phyloP scores from a whole-genome alignment of 148 eudicot genomes.

The Rhododendron griersonianum region DNA sequence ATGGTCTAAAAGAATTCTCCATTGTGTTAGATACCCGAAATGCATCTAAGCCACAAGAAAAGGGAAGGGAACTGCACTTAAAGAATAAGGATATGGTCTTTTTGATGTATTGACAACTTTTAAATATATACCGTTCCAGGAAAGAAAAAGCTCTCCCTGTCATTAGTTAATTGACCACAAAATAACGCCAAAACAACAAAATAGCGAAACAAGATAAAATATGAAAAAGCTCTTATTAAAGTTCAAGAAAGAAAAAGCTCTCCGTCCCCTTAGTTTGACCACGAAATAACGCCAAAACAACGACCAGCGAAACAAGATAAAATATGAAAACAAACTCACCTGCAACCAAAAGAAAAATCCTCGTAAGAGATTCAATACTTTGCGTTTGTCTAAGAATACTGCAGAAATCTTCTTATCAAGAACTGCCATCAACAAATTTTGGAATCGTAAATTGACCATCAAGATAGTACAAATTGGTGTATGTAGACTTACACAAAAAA shows the following conservation, averaged over 20 bases:
- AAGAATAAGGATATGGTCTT: background rate
- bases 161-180: background rate
- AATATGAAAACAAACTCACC: conserved; percentile 23
- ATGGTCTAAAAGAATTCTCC: background rate
- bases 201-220: background rate
- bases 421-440: conserved; percentile 14
- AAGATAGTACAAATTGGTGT: background rate
- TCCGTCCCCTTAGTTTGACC: background rate
- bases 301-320: background rate
- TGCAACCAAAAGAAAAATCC: conserved; percentile 39
- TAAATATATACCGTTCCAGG: background rate
- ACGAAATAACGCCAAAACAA: background rate
- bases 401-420: conserved; percentile 22
- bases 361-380: conserved; percentile 40
- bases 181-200: background rate
- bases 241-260: no score
- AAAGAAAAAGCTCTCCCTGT: background rate
- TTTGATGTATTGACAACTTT: background rate
- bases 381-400: conserved; percentile 18
- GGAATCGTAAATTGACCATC: background rate
- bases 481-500: no score
- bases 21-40: background rate
- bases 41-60: background rate
- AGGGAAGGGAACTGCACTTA: background rate
- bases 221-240: background rate